A percentile compares a stretch with the other conserved stretches of the same genome.
These are phyloP conservation scores for Aspergillus puulaauensis DNA, from an alignment of 2,329 filamentous ascomycete species.

Conservation along the genomic window DNA sequence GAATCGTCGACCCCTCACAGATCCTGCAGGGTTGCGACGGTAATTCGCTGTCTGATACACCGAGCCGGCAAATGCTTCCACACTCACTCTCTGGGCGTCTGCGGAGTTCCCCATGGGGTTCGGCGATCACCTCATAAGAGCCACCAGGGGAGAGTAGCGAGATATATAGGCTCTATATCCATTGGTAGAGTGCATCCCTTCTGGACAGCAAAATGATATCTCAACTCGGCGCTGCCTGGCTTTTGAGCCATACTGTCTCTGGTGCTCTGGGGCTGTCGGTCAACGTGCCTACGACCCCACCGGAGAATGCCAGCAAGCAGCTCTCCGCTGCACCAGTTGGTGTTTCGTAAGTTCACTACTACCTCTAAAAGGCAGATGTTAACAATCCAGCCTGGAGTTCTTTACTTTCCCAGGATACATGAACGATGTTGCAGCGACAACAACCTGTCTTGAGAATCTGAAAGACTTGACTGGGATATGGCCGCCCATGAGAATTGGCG, in stretches of 20 bases:
- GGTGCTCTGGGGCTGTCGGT: slow-evolving; percentile 26
- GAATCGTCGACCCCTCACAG: background rate
- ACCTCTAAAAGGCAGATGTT: background rate
- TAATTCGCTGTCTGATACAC: background rate
- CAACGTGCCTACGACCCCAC: slow-evolving; percentile 34
- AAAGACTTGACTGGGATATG: slow-evolving; percentile 51
- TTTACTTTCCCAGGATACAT: slow-evolving; percentile 58
- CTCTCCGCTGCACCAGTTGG: slow-evolving; percentile 47
- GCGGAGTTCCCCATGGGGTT: background rate
- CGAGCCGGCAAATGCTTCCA: background rate
- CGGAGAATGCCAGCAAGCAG: slow-evolving; percentile 29
- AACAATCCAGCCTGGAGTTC: slow-evolving; percentile 51
- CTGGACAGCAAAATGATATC: background rate
- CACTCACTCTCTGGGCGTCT: background rate
- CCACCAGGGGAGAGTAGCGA: background rate
- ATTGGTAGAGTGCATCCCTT: background rate
- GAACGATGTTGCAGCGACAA: slow-evolving; percentile 51
- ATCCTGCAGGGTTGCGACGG: background rate
- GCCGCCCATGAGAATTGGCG: slow-evolving; percentile 59
- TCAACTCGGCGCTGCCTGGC: background rate
- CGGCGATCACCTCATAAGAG: background rate
- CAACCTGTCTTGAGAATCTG: slow-evolving; percentile 54
- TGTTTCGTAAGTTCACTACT: slow-evolving; percentile 40
- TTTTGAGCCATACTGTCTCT: background rate
- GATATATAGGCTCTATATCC: background rate